Evolutionary conservation across 2,329 filamentous ascomycete species (phyloP).

Genomic region (Penicillium expansum): DNA sequence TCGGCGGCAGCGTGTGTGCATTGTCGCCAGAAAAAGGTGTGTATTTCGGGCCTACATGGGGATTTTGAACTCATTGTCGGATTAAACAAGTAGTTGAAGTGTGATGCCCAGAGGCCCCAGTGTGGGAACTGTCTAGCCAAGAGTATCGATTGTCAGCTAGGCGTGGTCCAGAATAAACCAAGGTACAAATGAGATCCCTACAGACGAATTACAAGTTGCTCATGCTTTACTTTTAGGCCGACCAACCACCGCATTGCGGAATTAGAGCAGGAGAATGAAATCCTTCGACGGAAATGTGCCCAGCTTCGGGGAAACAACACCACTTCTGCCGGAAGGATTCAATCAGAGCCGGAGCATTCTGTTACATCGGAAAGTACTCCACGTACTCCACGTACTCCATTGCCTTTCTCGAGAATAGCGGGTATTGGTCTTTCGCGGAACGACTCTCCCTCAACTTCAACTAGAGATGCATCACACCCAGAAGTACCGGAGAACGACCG

Average conservation of each 20-base stretch:
- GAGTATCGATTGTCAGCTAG: constrained; percentile 46
- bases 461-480: constrained; percentile 17
- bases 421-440: constrained; percentile 9
- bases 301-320: not conserved
- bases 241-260: constrained; percentile 29
- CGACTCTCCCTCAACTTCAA: constrained; percentile 6
- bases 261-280: constrained; percentile 26
- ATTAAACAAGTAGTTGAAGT: constrained; percentile 46
- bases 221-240: constrained; percentile 14
- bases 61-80: not conserved
- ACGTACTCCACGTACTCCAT: not conserved
- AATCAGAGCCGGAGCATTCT: constrained; percentile 5
- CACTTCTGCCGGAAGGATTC: not conserved
- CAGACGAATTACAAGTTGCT: not conserved
- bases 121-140: constrained; percentile 51
- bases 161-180: constrained; percentile 33
- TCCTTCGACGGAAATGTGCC: constrained; percentile 19
- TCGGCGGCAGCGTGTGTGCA: constrained; percentile 37
- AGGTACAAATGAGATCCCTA: constrained; percentile 13
- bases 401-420: not conserved
- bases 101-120: constrained; percentile 46
- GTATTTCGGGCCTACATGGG: not conserved
- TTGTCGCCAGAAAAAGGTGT: constrained; percentile 39
- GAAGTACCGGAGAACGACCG: constrained; percentile 21
- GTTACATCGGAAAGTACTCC: constrained; percentile 7